Base-by-base conservation (phyloP, 257 asterid genomes). In the Solanum bulbocastanum region DNA sequence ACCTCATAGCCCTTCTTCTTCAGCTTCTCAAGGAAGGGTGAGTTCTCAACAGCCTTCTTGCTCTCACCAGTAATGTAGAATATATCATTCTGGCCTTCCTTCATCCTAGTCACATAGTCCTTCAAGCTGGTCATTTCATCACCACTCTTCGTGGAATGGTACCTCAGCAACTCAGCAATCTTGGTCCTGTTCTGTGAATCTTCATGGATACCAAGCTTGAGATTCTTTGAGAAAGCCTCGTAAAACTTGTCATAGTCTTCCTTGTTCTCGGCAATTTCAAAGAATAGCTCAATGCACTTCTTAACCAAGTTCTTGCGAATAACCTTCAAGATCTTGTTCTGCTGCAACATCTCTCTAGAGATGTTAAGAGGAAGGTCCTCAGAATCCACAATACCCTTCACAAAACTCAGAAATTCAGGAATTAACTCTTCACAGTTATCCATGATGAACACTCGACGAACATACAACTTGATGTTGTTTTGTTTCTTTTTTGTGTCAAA, bases 41-140 rank as follows among this genome's bases (percentile, higher is more conserved):
- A 93, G 91, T 94, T 93, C 91, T 94, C 97, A 27, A 93, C 96
- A 39, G 95, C 95, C 94, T 93, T 93, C 87, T 91, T 92, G 92
- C 94, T 92, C 92, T 93, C 96, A 65, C 96, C 94, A 30, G 96
- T 93, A 1, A 92, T 93, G 92, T 92, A 93, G 69, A 69, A 93
- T 88, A 93, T 94, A 36, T 94, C 95, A 2, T 20, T 91, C 91
- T 94, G 96, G 56, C 96, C 91, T 23, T 92, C 97, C 90, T 93
- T 93, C 96, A 94, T 94, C 91, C 96, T 92, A 20, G 95, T 94
- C 90, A 93, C 96, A 20, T 93, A 93, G 88, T 93, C 96, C 92
- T 93, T 93, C 92, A 93, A 81, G 90, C 94, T 92, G 88, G 96
- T 93, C 92, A 92, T 49, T 52, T 93, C 96, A 89, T 92, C 96